Evolutionary conservation across 2,329 filamentous ascomycete species (phyloP).

Genomic region (Stachybotrys chartarum): DNA sequence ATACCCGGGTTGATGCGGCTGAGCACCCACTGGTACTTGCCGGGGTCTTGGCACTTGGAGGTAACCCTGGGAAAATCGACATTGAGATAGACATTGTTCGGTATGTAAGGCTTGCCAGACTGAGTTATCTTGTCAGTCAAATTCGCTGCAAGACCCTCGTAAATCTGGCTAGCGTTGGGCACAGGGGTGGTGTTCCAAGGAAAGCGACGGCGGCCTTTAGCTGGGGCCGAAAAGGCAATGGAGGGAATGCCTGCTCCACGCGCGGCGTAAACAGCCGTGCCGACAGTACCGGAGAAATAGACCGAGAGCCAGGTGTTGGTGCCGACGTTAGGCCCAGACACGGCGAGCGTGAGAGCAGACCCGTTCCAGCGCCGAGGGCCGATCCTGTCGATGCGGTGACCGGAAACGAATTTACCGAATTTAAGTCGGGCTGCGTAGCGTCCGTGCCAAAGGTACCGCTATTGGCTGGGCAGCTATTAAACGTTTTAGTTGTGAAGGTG

Average conservation of each 20-base stretch:
- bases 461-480: slow-evolving; percentile 50
- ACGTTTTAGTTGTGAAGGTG: no score
- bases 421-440: slow-evolving; percentile 46
- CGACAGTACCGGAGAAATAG: slow-evolving; percentile 60
- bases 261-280: slow-evolving; percentile 53
- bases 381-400: slow-evolving; percentile 52
- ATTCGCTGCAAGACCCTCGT: slow-evolving; percentile 54
- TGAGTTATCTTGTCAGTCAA: slow-evolving; percentile 48
- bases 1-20: slow-evolving; percentile 52
- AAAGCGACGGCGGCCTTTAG: slow-evolving; percentile 36
- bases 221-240: slow-evolving; percentile 59
- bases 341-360: slow-evolving; percentile 52
- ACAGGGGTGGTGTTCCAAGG: slow-evolving; percentile 44
- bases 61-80: slow-evolving; percentile 58
- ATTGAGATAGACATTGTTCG: slow-evolving; percentile 54
- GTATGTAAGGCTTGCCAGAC: slow-evolving; percentile 56
- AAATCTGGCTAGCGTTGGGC: slow-evolving; percentile 49
- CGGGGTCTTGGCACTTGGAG: slow-evolving; percentile 39
- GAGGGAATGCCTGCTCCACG: slow-evolving; percentile 49
- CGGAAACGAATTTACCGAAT: slow-evolving; percentile 68
- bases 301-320: slow-evolving; percentile 49
- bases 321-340: slow-evolving; percentile 56
- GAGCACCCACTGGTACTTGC: slow-evolving; percentile 57
- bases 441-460: slow-evolving; percentile 28
- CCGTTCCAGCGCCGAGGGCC: slow-evolving; percentile 45